Conservation (phyloP, 1,284 basidiomycete species). For the Volvariella surrecta region DNA sequence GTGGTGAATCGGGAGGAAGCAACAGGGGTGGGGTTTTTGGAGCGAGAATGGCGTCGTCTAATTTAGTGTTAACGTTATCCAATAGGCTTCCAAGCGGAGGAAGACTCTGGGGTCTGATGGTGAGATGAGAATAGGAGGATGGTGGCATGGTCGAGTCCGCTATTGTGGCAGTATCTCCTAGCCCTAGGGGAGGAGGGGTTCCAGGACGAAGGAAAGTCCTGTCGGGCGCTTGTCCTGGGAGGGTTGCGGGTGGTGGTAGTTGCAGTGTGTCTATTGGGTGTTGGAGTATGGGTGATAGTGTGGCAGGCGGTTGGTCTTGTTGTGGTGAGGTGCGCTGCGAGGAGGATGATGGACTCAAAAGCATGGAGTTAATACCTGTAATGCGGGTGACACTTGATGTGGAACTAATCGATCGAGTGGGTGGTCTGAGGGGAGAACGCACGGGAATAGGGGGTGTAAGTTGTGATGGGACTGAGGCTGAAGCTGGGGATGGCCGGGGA, state of each 20-base stretch:
- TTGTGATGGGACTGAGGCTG: neutral
- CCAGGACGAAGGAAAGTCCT: constrained; percentile 3
- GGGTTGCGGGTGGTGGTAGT: no score
- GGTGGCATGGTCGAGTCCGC: neutral
- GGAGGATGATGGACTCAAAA: no score
- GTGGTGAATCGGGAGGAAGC: no score
- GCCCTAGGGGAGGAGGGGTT: constrained; percentile 4
- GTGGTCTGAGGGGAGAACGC: constrained; percentile 29
- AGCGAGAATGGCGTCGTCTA: no score
- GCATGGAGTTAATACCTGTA: neutral
- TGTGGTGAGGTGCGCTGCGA: neutral
- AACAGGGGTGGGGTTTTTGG: no score
- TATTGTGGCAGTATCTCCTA: constrained; percentile 5
- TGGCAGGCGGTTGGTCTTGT: neutral
- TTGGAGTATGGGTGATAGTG: neutral
- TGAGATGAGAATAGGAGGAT: no score
- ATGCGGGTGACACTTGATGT: constrained; percentile 6
- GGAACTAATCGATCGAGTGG: constrained; percentile 17
- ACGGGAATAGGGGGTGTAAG: constrained; percentile 20
- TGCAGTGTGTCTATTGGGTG: neutral
- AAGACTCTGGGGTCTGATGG: no score
- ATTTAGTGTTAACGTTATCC: no score
- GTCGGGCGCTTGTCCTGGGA: no score
- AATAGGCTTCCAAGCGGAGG: no score
- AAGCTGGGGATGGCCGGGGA: constrained; percentile 12